Conservation (phyloP, 805 yeast genomes). For the Metahyphopichia silvanorum region DNA sequence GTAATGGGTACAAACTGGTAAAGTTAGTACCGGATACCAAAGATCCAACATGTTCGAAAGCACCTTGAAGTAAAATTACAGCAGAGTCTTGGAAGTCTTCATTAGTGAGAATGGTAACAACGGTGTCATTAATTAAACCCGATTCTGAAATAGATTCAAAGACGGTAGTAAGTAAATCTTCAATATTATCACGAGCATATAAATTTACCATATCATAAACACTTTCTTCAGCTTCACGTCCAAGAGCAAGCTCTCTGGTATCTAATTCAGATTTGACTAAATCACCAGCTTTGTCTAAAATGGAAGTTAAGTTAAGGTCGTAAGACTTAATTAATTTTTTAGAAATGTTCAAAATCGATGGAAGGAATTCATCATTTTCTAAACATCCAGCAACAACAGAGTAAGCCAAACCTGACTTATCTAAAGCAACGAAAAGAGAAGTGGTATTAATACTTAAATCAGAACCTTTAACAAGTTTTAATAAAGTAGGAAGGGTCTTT, state of each 20-base stretch:
- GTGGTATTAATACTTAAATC: conserved; percentile 22
- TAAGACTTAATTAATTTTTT: conserved; percentile 13
- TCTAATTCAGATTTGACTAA: conserved; percentile 4
- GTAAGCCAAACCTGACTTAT: conserved; percentile 27
- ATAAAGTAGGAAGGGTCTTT: conserved; percentile 12
- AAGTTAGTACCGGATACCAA: conserved; percentile 12
- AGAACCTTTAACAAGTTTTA: conserved; percentile 10
- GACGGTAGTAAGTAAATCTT: conserved; percentile 26
- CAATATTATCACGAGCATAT: conserved; percentile 23
- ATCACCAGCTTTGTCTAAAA: conserved; percentile 12
- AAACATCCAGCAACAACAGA: conserved; percentile 19
- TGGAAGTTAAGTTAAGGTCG: conserved; percentile 3
- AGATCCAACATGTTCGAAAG: conserved; percentile 17
- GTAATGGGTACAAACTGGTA: conserved; percentile 16
- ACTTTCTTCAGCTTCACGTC: not conserved
- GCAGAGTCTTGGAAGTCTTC: conserved; percentile 20
- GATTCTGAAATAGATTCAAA: conserved; percentile 23
- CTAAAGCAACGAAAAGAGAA: conserved; percentile 24
- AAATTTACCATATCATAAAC: conserved; percentile 1
- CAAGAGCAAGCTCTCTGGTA: conserved; percentile 6
- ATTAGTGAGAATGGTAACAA: conserved; percentile 19
- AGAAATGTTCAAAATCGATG: conserved; percentile 18
- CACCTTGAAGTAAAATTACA: conserved; percentile 19
- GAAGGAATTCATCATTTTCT: conserved; percentile 18
- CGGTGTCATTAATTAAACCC: conserved; percentile 21